phyloP scores from a whole-genome alignment of 2,329 filamentous ascomycete species.

The Tolypocladium sp. region DNA sequence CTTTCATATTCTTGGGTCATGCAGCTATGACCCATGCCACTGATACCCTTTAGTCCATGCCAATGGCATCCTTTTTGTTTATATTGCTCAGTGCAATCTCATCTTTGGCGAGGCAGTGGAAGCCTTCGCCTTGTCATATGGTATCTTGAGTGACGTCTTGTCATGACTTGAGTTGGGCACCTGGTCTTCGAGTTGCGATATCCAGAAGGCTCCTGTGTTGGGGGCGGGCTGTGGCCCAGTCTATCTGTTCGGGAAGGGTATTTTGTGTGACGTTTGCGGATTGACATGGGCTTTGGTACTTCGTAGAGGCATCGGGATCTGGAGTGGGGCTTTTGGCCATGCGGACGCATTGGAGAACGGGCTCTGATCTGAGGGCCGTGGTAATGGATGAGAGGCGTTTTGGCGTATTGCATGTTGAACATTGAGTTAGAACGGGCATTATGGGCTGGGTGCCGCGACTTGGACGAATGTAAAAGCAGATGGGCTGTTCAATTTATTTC shows the following conservation, averaged over 20 bases:
- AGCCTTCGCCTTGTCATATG: neutral
- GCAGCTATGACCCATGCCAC: neutral
- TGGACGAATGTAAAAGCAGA: neutral
- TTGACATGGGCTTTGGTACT: neutral
- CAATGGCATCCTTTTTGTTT: neutral
- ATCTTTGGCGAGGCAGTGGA: neutral
- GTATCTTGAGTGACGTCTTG: neutral
- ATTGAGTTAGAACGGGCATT: neutral
- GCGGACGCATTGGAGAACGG: neutral
- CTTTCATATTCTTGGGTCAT: neutral
- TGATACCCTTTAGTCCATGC: constrained; percentile 8
- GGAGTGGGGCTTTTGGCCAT: neutral
- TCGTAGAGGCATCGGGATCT: neutral
- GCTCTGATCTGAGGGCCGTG: neutral
- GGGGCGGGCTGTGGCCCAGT: neutral
- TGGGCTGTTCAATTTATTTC: neutral
- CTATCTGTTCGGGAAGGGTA: neutral
- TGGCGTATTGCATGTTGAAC: neutral
- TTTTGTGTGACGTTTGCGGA: neutral
- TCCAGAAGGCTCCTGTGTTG: neutral
- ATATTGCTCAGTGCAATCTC: neutral
- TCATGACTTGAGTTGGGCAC: neutral
- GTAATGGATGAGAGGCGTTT: neutral
- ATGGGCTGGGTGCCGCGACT: neutral
- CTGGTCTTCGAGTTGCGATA: neutral